These are phyloP conservation scores for Aspergillus wentii DNA, from an alignment of 495 filamentous ascomycete species.

Conservation along the genomic window DNA sequence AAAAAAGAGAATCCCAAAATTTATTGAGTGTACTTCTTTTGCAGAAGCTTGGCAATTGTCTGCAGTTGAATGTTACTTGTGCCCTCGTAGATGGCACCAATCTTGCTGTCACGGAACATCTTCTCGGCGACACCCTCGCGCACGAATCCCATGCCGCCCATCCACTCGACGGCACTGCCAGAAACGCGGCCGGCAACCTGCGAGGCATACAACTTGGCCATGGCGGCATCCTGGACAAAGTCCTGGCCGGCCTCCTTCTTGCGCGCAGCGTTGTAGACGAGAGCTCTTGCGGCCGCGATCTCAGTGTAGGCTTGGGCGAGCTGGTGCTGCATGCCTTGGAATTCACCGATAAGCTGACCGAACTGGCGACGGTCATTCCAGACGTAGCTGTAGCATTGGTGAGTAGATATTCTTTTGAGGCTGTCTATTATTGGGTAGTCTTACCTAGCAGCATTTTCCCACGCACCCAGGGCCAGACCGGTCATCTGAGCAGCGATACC, in stretches of 20 bases:
- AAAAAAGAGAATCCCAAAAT: background rate
- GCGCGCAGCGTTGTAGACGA: slow-evolving; percentile 93
- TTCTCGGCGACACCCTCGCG: slow-evolving; percentile 97
- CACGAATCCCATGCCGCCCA: slow-evolving; percentile 98
- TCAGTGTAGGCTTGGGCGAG: slow-evolving; percentile 94
- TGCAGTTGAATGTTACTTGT: slow-evolving; percentile 82
- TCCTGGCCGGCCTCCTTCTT: slow-evolving; percentile 97
- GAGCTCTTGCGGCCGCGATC: slow-evolving; percentile 81
- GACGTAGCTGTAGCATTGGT: slow-evolving; percentile 51
- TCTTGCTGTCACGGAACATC: slow-evolving; percentile 97
- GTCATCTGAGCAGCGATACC: slow-evolving; percentile 99
- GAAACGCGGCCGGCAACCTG: slow-evolving; percentile 90
- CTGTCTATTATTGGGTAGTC: slow-evolving; percentile 10
- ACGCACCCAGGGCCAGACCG: slow-evolving; percentile 88
- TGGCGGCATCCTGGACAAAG: slow-evolving; percentile 92
- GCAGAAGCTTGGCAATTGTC: slow-evolving; percentile 89
- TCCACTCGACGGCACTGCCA: slow-evolving; percentile 91
- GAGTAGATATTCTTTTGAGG: slow-evolving; percentile 1
- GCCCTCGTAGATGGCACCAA: slow-evolving; percentile 97
- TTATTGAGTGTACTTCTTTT: slow-evolving; percentile 49
- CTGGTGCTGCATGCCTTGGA: slow-evolving; percentile 99
- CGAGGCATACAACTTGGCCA: slow-evolving; percentile 94
- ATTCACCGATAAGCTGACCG: slow-evolving; percentile 84
- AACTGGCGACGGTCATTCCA: slow-evolving; percentile 99
- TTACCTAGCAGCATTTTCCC: slow-evolving; percentile 88